phyloP scores from a whole-genome alignment of 2,329 filamentous ascomycete genomes.

The Aspergillus sp. region DNA sequence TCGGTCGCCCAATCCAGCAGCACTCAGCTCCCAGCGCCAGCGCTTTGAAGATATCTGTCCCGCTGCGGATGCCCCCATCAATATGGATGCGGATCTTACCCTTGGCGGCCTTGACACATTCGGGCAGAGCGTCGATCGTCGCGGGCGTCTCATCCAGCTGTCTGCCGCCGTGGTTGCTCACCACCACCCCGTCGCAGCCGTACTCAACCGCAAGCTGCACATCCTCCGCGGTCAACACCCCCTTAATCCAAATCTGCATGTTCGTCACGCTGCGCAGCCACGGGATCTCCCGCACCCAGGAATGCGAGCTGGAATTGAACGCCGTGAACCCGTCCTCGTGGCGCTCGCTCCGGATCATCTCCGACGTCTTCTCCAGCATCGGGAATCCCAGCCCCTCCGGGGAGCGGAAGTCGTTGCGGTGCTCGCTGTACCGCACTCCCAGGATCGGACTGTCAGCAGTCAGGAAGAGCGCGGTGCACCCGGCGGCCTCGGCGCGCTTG shows the following conservation, averaged over 20 bases:
- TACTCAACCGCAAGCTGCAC: slow-evolving; percentile 34
- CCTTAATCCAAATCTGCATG: slow-evolving; percentile 41
- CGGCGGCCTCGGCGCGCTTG: slow-evolving; percentile 28
- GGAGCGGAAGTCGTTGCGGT: slow-evolving; percentile 50
- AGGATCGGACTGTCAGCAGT: slow-evolving; percentile 56
- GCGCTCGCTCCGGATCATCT: slow-evolving; percentile 19
- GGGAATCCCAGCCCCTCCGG: slow-evolving; percentile 42
- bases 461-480: slow-evolving; percentile 51
- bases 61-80: slow-evolving; percentile 34
- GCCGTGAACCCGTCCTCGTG: slow-evolving; percentile 23
- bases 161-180: slow-evolving; percentile 39
- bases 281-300: slow-evolving; percentile 49
- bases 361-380: slow-evolving; percentile 28
- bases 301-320: slow-evolving; percentile 23
- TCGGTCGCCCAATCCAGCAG: slow-evolving; percentile 31
- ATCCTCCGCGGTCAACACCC: slow-evolving; percentile 33
- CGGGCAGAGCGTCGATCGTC: slow-evolving; percentile 35
- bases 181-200: slow-evolving; percentile 35
- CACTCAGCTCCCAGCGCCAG: slow-evolving; percentile 33
- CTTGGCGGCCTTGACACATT: slow-evolving; percentile 23
- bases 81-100: slow-evolving; percentile 33
- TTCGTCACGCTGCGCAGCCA: slow-evolving; percentile 49
- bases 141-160: slow-evolving; percentile 37
- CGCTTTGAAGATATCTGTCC: slow-evolving; percentile 37
- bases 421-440: slow-evolving; percentile 53